Percentiles rank a stretch among this genome's conserved stretches.
Conservation (phyloP, 225 moss, liverwort and hornwort species). For the Takakia lepidozioides region DNA sequence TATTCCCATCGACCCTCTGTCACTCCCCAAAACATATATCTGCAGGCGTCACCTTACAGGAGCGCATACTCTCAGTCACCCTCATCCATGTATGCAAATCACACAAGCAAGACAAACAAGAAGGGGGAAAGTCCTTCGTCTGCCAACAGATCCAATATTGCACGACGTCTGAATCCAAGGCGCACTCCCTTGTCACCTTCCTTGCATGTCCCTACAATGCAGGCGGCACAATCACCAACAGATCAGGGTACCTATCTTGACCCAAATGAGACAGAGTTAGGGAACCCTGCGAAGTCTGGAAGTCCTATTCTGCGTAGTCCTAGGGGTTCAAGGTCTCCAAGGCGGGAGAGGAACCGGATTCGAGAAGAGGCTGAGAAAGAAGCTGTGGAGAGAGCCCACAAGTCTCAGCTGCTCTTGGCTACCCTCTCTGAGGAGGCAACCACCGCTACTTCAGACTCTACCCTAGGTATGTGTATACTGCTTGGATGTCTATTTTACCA, state of each 20-base stretch:
- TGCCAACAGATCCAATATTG: conserved; percentile 14
- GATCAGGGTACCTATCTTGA: conserved; percentile 8
- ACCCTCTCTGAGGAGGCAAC: conserved; percentile 16
- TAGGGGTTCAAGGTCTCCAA: conserved; percentile 6
- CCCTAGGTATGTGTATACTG: conserved; percentile 8
- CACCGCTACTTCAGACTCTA: conserved; percentile 11
- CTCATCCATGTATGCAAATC: not conserved
- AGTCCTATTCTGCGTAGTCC: conserved; percentile 12
- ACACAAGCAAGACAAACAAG: conserved; percentile 8
- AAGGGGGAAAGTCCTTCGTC: conserved; percentile 5
- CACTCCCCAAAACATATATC: too few relatives aligned
- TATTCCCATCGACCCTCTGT: too few relatives aligned
- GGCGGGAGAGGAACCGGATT: conserved; percentile 27
- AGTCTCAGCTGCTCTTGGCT: conserved; percentile 15
- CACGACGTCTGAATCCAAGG: conserved; percentile 8
- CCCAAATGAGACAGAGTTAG: conserved; percentile 5
- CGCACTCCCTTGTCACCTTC: conserved; percentile 11
- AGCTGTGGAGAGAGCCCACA: conserved; percentile 14
- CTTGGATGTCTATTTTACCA: too few relatives aligned
- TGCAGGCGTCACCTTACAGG: conserved; percentile 1
- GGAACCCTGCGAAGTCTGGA: conserved; percentile 8
- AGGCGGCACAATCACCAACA: conserved; percentile 7
- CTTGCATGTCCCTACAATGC: conserved; percentile 8
- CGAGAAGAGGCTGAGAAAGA: conserved; percentile 27
- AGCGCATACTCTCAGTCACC: conserved; percentile 2